Evolutionary conservation across 177 flowering plant species (phyloP), one percentile per base, ranked within the genome.

Genomic region (Vitis hybrid): DNA sequence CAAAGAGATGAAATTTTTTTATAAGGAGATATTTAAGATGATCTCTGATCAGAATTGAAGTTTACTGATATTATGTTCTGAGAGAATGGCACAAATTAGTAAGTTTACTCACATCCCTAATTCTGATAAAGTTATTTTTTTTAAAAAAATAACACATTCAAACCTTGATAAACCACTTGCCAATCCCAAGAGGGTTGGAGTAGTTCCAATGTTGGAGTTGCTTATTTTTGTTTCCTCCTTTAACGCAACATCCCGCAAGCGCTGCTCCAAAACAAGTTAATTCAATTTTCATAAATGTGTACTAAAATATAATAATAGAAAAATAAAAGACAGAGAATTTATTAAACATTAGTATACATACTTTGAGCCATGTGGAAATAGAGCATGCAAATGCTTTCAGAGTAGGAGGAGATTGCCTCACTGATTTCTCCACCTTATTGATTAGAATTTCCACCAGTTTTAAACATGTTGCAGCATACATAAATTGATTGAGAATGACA

Each of bases 131-230:
- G 15, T 7, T 18, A 48, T 23, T 51, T 56, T 60, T 50, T 51
- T 10, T 0, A 62, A 59, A 63, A 64, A 50, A 11, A 11, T 62
- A 51, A 58, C 21, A 54, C 9, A 63, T 61, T 73, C 69, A 6
- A 59, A 95, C 98, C 99, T 89, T 65, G 96, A 86, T 72, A 95
- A 85, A 70, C 90, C 76, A 76, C 73, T 81, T 19, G 87, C 74
- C 68, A 93, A 72, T 30, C 91, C 95, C 84, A 93, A 72, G 6
- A 96, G 79, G 61, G 98, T 87, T 4, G 88, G 89, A 65, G 84
- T 80, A 51, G 73, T 79, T 71, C 64, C 79, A 56, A 12, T 30
- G 50, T 67, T 75, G 51, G 87, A 69, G 45, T 69, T 71, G 49
- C 65, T 71, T 6, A 89, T 80, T 76, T 87, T 84, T 70, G 69